Conservation (phyloP, 2,329 filamentous ascomycete genomes). For the Alternaria postmessia region DNA sequence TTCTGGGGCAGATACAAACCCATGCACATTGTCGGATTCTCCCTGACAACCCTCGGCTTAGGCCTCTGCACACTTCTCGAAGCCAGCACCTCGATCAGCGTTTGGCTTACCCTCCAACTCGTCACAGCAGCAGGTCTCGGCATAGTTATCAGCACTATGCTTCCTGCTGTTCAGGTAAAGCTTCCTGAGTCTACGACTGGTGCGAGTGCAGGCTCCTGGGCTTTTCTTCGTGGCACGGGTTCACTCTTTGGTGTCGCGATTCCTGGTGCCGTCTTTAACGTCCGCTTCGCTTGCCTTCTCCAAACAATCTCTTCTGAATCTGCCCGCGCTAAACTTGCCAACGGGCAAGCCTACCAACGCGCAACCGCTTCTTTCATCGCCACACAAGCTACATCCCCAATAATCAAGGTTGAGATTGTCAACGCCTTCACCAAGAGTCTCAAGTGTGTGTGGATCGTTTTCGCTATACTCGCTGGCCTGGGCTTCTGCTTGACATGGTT, state of each 20-base stretch:
- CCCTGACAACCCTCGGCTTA: constrained; percentile 28
- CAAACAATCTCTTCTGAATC: constrained; percentile 15
- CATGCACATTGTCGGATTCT: constrained; percentile 38
- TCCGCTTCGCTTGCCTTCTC: constrained; percentile 25
- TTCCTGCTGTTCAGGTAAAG: constrained; percentile 42
- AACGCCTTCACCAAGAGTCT: constrained; percentile 47
- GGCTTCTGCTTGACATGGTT: constrained; percentile 47
- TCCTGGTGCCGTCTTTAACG: constrained; percentile 42
- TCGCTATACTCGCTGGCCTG: constrained; percentile 41
- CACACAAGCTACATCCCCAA: constrained; percentile 17
- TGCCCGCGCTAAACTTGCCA: constrained; percentile 17
- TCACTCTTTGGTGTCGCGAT: constrained; percentile 42
- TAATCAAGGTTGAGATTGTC: constrained; percentile 40
- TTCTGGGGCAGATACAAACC: constrained; percentile 38
- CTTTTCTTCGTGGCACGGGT: constrained; percentile 41
- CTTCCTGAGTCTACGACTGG: constrained; percentile 34
- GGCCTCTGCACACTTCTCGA: constrained; percentile 29
- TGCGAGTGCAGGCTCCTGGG: constrained; percentile 37
- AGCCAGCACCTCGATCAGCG: constrained; percentile 12
- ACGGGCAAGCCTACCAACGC: constrained; percentile 40
- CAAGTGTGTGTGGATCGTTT: constrained; percentile 51
- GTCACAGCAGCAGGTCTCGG: constrained; percentile 35
- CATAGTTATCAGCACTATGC: constrained; percentile 36
- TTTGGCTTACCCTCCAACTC: constrained; percentile 37
- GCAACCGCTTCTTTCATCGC: constrained; percentile 31